Conservation (phyloP, 2,329 filamentous ascomycete species). For the Aspergillus floridensis region DNA sequence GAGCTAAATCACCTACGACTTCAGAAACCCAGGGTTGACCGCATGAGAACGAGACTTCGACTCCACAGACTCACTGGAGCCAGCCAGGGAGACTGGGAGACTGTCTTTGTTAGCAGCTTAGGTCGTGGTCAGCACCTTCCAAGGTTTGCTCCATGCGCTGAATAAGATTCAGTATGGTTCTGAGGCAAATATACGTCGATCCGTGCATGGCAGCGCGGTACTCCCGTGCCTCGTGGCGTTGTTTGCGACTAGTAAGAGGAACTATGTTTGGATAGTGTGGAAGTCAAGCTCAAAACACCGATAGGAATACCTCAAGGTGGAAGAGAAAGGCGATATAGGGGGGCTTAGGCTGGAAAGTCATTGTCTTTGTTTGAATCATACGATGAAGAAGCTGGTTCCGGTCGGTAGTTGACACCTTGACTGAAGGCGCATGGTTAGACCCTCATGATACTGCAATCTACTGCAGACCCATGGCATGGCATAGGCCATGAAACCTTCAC, state of each 20-base stretch:
- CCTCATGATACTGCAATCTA: neutral
- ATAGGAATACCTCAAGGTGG: neutral
- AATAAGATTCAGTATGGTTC: neutral
- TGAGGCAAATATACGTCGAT: slow-evolving; percentile 15
- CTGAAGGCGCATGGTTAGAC: no score
- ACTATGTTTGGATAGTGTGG: slow-evolving; percentile 4
- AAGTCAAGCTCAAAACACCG: neutral
- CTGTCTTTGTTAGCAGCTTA: neutral
- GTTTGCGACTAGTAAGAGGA: slow-evolving; percentile 8
- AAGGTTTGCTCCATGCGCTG: neutral
- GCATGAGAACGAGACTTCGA: neutral
- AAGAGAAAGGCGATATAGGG: neutral
- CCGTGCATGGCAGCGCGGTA: slow-evolving; percentile 18
- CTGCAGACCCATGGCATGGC: neutral
- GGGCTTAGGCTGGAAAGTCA: neutral
- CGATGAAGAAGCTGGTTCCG: neutral
- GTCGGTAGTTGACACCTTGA: neutral
- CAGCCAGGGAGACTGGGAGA: neutral
- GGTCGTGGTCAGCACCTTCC: neutral
- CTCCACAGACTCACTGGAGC: neutral
- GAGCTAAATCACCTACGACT: neutral
- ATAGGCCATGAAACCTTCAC: neutral
- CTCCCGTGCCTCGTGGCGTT: slow-evolving; percentile 19
- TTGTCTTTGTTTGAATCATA: neutral
- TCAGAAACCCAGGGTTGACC: neutral